phyloP scores from a whole-genome alignment of 129 eudicot genomes.

The sunflower (Helianthus annuus) region HanXRQr2.0-SUNRISE NC_035445.2:68254285-68254784 shows the following conservation, averaged over 20 bases:
- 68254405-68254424: not conserved
- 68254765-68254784: constrained; percentile 73
- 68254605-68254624: not conserved
- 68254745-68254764: constrained; percentile 83
- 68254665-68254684: not conserved
- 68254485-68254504: not conserved
- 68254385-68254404: not conserved
- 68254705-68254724: not conserved
- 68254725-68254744: constrained; percentile 46
- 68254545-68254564: not conserved
- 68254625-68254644: not conserved
- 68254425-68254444: not conserved
- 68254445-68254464: not conserved
- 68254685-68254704: not conserved
- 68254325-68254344: not conserved
- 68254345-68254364: not conserved
- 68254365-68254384: not conserved
- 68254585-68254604: not conserved
- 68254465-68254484: not conserved
- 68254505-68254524: not conserved
- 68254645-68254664: not conserved
- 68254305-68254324: not conserved
- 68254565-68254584: constrained; percentile 5
- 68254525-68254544: not conserved
- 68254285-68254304: not conserved